Conservation (phyloP, 768 basidiomycete genomes). For the Boletus sp. region DNA sequence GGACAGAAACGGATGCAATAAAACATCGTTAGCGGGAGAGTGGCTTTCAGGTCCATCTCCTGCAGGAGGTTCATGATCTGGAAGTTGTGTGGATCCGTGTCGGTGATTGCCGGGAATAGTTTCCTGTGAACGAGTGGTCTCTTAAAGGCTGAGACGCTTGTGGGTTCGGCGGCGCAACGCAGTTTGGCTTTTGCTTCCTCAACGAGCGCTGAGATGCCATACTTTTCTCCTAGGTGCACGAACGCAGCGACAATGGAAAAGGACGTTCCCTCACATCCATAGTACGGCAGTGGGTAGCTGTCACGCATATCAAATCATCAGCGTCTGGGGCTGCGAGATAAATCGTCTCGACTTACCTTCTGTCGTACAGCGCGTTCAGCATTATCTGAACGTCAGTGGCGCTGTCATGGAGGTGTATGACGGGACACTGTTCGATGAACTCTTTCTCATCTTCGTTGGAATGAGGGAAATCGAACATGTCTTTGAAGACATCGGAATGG, state of each 20-base stretch:
- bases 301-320: not conserved
- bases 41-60: not conserved
- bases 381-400: slow-evolving; percentile 10
- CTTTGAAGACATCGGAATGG: slow-evolving; percentile 30
- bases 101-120: not conserved
- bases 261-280: not conserved
- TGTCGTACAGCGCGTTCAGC: slow-evolving; percentile 18
- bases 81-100: slow-evolving; percentile 14
- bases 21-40: slow-evolving; percentile 10
- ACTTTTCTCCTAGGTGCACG: slow-evolving; percentile 20
- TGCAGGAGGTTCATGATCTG: slow-evolving; percentile 16
- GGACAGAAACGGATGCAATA: slow-evolving; percentile 1
- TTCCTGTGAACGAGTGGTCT: accelerated
- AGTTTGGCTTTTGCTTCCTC: slow-evolving; percentile 9
- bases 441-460: not conserved
- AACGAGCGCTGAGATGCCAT: slow-evolving; percentile 7
- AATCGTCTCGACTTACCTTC: not conserved
- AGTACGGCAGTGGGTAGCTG: slow-evolving; percentile 1
- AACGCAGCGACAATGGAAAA: slow-evolving; percentile 3
- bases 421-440: slow-evolving; percentile 18
- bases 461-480: slow-evolving; percentile 21
- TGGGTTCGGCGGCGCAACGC: not conserved
- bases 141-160: not conserved
- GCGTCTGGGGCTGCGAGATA: too few species aligned
- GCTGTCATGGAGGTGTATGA: slow-evolving; percentile 15